Conservation (phyloP, 139 green algal genomes). For the Picochlorum sp. region DNA sequence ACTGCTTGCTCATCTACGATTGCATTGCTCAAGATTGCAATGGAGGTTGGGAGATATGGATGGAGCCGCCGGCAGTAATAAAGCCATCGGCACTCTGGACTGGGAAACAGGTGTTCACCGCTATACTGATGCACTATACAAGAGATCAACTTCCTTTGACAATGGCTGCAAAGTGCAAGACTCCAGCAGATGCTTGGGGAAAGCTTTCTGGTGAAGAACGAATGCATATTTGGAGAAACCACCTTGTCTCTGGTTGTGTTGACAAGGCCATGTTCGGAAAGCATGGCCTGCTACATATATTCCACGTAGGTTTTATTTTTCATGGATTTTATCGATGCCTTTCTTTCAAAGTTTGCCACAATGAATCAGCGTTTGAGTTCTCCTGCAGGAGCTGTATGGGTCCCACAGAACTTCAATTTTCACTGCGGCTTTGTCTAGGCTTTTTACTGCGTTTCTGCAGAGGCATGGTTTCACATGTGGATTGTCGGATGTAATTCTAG, state of each 20-base stretch:
- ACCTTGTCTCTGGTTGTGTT: constrained; percentile 72
- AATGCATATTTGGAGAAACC: constrained; percentile 52
- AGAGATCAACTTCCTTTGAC: constrained; percentile 63
- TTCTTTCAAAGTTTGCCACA: neutral
- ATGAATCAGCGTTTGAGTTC: too few relatives aligned
- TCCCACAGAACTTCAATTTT: constrained; percentile 57
- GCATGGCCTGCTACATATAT: constrained; percentile 84
- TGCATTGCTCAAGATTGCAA: constrained; percentile 15
- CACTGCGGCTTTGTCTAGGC: constrained; percentile 64
- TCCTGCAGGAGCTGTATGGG: constrained; percentile 84
- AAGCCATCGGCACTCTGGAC: constrained; percentile 80
- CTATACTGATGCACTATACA: constrained; percentile 63
- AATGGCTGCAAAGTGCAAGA: constrained; percentile 56
- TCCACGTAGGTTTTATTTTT: constrained; percentile 19
- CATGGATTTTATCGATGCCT: constrained; percentile 4
- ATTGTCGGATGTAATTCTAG: constrained; percentile 83
- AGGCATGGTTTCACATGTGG: constrained; percentile 89
- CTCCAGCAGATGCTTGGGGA: constrained; percentile 73
- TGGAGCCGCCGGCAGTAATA: constrained; percentile 64
- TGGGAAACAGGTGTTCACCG: constrained; percentile 80
- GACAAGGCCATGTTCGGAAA: constrained; percentile 95
- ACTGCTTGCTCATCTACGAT: constrained; percentile 65
- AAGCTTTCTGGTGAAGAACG: constrained; percentile 41
- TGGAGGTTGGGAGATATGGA: constrained; percentile 28
- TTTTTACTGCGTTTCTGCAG: constrained; percentile 86